Evolutionary conservation across 139 green algal species (phyloP), one percentile per base, ranked within the genome.

Genomic region (Diplosphaera chodatii): DNA sequence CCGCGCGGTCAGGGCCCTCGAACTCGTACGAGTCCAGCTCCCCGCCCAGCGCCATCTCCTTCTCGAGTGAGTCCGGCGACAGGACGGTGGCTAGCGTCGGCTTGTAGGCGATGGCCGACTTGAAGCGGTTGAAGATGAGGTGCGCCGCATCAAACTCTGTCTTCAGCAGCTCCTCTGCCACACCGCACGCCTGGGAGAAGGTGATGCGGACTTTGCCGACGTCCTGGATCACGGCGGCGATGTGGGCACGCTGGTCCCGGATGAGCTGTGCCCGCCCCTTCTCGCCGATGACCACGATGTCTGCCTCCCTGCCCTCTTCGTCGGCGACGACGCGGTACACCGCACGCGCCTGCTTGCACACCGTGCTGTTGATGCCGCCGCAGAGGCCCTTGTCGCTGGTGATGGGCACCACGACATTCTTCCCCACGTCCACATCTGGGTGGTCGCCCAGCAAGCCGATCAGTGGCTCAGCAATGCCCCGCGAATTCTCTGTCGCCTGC

Each of bases 291-390:
- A 95, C 83, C 1, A 91, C 77, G n/a, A 92, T 56, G 40, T 55
- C 28, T 18, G 48, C 68, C 68, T 84, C 64, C 63, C 74, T 73
- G 40, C 71, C 79, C 31, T 84, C 79, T 59, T 59, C 48, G 25
- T 59, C 48, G 48, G 13, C 48, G 18, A 59, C 48, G 13, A 59
- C 48, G 25, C 25, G 48, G 48, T 59, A 59, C 13, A 59, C 48
- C 3, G 78, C 77, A 18, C 82, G 78, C 0, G 88, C 88, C 80
- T 95, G 92, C 80, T 98, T 99, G 72, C 88, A 87, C 33, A 96
- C 86, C 37, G 86, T 96, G 63, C 89, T 91, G 90, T 99, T 99
- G 68, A 99, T 94, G 59, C 95, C 96, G 72, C 96, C 96, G 81
- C 96, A 99, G 59, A 99, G 87, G 34, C 96, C 96, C 59, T 85